phyloP scores from a whole-genome alignment of 768 basidiomycete genomes.

The Xerocomus spinulosus region DNA sequence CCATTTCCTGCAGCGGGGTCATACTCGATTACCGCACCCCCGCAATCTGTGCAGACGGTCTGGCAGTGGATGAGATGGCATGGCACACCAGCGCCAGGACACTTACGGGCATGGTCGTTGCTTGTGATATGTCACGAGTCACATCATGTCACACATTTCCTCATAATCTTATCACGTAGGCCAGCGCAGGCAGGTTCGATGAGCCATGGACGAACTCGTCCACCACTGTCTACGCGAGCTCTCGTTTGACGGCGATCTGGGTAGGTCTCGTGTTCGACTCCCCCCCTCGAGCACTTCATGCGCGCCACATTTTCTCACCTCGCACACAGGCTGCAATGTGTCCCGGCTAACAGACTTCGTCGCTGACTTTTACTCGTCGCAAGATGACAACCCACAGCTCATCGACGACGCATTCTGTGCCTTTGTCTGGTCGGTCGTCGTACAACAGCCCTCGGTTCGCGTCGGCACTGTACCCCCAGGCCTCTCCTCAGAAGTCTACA shows the following conservation, averaged over 20 bases:
- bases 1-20: constrained; percentile 81
- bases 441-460: constrained; percentile 67
- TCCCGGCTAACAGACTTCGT: constrained; percentile 72
- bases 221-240: constrained; percentile 82
- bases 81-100: background rate
- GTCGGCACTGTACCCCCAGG: constrained; percentile 68
- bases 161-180: constrained; percentile 5
- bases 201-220: constrained; percentile 89
- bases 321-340: constrained; percentile 60
- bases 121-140: constrained; percentile 4
- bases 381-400: constrained; percentile 42
- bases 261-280: constrained; percentile 59
- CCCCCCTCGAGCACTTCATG: constrained; percentile 26
- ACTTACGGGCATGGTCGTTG: too few relatives aligned
- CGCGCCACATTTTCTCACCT: constrained; percentile 17
- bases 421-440: constrained; percentile 79
- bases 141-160: constrained; percentile 11
- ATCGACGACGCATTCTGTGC: constrained; percentile 72
- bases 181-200: too few relatives aligned
- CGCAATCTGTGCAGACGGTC: constrained; percentile 72
- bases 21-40: constrained; percentile 81
- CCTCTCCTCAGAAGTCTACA: constrained; percentile 61
- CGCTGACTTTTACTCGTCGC: constrained; percentile 53
- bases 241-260: constrained; percentile 86
- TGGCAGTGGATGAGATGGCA: constrained; percentile 19